Percentiles rank a stretch among this genome's conserved stretches.
Evolutionary conservation across 2,329 filamentous ascomycete genomes (phyloP).

Genomic region (Pestalotiopsis fici): DNA sequence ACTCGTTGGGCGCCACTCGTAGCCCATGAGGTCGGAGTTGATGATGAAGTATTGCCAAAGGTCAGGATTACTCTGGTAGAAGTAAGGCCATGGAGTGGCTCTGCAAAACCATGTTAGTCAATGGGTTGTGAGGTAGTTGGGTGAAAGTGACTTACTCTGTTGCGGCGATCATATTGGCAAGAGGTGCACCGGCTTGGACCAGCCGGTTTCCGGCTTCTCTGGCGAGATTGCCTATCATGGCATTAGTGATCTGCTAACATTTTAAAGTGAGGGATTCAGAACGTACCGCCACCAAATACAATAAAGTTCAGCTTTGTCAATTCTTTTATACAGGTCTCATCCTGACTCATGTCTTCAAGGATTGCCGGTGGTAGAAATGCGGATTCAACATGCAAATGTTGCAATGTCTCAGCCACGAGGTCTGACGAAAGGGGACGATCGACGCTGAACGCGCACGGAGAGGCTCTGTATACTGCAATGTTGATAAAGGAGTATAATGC

Average conservation of each 20-base stretch:
- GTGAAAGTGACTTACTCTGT: slow-evolving; percentile 38
- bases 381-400: slow-evolving; percentile 26
- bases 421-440: slow-evolving; percentile 36
- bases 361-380: slow-evolving; percentile 38
- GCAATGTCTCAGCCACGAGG: slow-evolving; percentile 30
- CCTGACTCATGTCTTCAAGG: slow-evolving; percentile 43
- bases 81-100: slow-evolving; percentile 33
- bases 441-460: slow-evolving; percentile 27
- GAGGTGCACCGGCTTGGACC: slow-evolving; percentile 30
- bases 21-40: slow-evolving; percentile 40
- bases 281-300: slow-evolving; percentile 39
- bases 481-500: slow-evolving; percentile 27
- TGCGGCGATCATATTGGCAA: slow-evolving; percentile 39
- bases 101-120: slow-evolving; percentile 23
- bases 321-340: slow-evolving; percentile 25
- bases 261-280: background rate
- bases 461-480: slow-evolving; percentile 30
- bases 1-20: slow-evolving; percentile 36
- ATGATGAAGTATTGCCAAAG: slow-evolving; percentile 46
- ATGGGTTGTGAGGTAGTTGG: background rate
- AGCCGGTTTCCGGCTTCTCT: slow-evolving; percentile 38
- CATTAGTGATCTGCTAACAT: background rate
- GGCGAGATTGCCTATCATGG: slow-evolving; percentile 34
- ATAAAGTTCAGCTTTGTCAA: slow-evolving; percentile 36
- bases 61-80: slow-evolving; percentile 30